Percentiles rank a stretch among this genome's conserved stretches.
Evolutionary conservation across 805 yeast species (phyloP).

Genomic region (Starmerella kuoi): DNA sequence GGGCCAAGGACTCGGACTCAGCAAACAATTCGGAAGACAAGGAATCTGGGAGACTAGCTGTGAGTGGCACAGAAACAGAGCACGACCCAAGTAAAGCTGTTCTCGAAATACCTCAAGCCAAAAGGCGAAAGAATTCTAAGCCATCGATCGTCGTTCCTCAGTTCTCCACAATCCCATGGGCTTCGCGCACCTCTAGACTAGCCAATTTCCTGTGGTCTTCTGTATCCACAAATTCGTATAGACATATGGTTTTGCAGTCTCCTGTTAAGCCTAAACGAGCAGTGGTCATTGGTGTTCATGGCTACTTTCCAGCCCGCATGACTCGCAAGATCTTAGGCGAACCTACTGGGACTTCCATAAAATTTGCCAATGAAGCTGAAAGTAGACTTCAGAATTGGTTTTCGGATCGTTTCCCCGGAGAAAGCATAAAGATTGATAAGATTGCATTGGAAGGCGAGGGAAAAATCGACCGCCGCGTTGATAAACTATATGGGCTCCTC

Average conservation of each 20-base stretch:
- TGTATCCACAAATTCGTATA: slow-evolving; percentile 11
- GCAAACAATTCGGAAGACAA: slow-evolving; percentile 10
- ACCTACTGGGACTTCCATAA: slow-evolving; percentile 90
- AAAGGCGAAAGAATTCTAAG: slow-evolving; percentile 5
- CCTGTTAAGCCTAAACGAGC: slow-evolving; percentile 28
- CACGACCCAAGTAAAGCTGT: slow-evolving; percentile 24
- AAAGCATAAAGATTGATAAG: slow-evolving; percentile 55
- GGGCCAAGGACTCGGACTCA: slow-evolving; percentile 15
- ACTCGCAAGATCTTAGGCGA: slow-evolving; percentile 81
- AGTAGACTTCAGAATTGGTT: slow-evolving; percentile 54
- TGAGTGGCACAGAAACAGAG: slow-evolving; percentile 26
- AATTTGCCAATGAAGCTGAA: slow-evolving; percentile 86
- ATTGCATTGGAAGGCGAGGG: slow-evolving; percentile 94
- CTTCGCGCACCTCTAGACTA: slow-evolving; percentile 22
- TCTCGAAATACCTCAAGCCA: slow-evolving; percentile 8
- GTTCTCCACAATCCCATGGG: slow-evolving; percentile 9
- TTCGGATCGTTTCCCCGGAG: slow-evolving; percentile 33
- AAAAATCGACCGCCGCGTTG: slow-evolving; percentile 72
- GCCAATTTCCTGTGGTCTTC: slow-evolving; percentile 24
- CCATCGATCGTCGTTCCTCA: slow-evolving; percentile 15
- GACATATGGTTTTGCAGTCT: not conserved
- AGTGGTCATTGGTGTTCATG: slow-evolving; percentile 86
- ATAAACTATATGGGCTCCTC: slow-evolving; percentile 61
- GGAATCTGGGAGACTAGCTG: slow-evolving; percentile 25
- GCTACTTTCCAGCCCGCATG: slow-evolving; percentile 83